A percentile compares a stretch with the other conserved stretches of the same genome.
phyloP scores from a whole-genome alignment of 805 yeast species.

The Saitoella complicata region DNA sequence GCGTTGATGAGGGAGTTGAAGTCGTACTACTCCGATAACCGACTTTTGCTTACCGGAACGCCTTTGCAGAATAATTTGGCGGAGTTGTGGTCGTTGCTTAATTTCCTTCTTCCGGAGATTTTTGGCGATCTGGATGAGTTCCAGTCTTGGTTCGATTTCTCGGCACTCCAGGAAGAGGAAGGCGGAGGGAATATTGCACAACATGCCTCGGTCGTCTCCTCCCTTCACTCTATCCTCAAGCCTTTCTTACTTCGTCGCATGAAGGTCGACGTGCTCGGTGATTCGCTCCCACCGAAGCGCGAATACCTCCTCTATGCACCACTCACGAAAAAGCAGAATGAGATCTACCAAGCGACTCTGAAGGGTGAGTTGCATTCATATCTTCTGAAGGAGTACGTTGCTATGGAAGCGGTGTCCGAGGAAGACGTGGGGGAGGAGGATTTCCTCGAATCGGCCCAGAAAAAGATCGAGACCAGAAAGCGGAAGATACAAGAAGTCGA shows the following conservation, averaged over 20 bases:
- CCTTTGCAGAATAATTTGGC: conserved; percentile 83
- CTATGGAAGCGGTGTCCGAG: conserved; percentile 4
- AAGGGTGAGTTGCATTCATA: conserved; percentile 23
- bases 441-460: conserved; percentile 1
- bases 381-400: conserved; percentile 17
- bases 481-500: not conserved
- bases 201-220: conserved; percentile 35
- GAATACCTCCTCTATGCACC: conserved; percentile 72
- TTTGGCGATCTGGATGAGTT: conserved; percentile 79
- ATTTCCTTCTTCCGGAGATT: conserved; percentile 82
- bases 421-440: conserved; percentile 7
- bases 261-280: conserved; percentile 48
- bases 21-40: conserved; percentile 39
- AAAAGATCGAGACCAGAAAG: not conserved
- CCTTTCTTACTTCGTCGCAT: conserved; percentile 77
- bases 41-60: conserved; percentile 83
- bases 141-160: conserved; percentile 87
- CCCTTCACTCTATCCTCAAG: conserved; percentile 70
- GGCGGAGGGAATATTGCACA: conserved; percentile 14
- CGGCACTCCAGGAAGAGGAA: conserved; percentile 20
- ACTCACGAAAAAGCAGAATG: conserved; percentile 44
- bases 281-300: conserved; percentile 66
- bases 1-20: conserved; percentile 57
- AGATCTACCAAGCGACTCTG: conserved; percentile 39
- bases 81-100: conserved; percentile 83